Base-by-base conservation (phyloP, 345 rosid genomes). In the Cardiospermum halicacabum region DNA sequence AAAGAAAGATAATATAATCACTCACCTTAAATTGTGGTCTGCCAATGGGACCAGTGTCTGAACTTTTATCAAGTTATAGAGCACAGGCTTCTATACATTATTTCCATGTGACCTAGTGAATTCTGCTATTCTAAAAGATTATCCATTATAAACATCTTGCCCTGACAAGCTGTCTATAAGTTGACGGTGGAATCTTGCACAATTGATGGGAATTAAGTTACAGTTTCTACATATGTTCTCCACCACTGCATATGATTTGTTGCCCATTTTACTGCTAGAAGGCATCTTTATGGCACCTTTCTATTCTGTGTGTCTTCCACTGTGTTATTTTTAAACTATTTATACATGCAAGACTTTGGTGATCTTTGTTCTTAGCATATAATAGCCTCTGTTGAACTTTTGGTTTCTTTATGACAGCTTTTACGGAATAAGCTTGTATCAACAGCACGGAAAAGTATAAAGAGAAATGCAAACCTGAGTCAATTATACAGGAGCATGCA, bases 401-500 rank as follows among this genome's bases (percentile, higher is more conserved):
- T 26, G 54, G 60, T 49, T 10, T 45, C 40, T 67, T 57, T 58
- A 42, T 27, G 61, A 70, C 82, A 86, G 92, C 85, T 86, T 75
- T 64, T 86, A 66, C 78, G 81, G 64, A 82, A 84, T 57, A 86
- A 80, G 75, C 88, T 86, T 58, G 81, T 67, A 3, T 75, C 85
- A 32, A 82, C 92, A n/a, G 92, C 83, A n/a, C 75, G 84, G 18
- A 68, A 68, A 67, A 80, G 89, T 45, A 78, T 84, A 27, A 32
- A 69, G 62, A 77, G 71, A 66, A 86, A 86, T 66, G 72, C 85
- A 27, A 86, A 69, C 71, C 80, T 86, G 53, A 70, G 79, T 69
- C 87, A 86, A 66, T 59, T 86, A 60, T 86, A 86, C 72, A 73
- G 54, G 49, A 86, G 60, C 76, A 84, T 86, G 82, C 84, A 82